Base-by-base conservation (phyloP, 306 rosid genomes). In the Dalbergia cochinchinensis region DNA sequence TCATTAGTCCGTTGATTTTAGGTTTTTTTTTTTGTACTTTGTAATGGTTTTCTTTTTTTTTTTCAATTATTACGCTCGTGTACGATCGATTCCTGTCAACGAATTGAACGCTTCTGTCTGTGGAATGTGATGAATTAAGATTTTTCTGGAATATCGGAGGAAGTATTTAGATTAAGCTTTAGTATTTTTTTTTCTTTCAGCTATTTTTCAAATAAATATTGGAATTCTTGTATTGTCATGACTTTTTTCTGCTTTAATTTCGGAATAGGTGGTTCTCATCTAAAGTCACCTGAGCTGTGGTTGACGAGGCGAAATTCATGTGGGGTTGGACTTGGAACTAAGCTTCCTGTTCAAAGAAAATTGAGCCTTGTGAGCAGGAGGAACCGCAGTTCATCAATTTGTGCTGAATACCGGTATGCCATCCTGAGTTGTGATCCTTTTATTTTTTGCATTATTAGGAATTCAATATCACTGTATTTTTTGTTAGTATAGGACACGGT, bases 331-430 rank as follows among this genome's bases (percentile, higher is more conserved):
- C 5, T 47, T 47, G 53, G 90, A 5, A 75, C 90, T 69, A 93
- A 88, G 78, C 84, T 91, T 48, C 47, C 65, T 19, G 70, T 85
- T 72, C 91, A 74, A 74, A 88, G 74, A 78, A 89, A 89, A 82
- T 79, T 86, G 22, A 83, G 67, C 66, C 82, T 72, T 65, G 69
- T 69, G 63, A 85, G 14, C 61, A 48, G 66, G 47, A 83, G 75
- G 77, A 88, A 70, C 59, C 90, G 85, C 76, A 69, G 67, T 77
- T 76, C 88, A 76, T 65, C 87, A 0, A 82, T 92, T 83, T 82
- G 88, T 61, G 94, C 98, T 0, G 94, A 94, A 53, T 88, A 89
- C 78, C 69, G 89, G 98, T 93, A 83, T 54, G 83, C 60, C 50
- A 53, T 34, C 31, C 31, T 26, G 31, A 26, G 59, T 70, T 55